Conservation (phyloP, 2,329 filamentous ascomycete species). For the Claviceps sp. region DNA sequence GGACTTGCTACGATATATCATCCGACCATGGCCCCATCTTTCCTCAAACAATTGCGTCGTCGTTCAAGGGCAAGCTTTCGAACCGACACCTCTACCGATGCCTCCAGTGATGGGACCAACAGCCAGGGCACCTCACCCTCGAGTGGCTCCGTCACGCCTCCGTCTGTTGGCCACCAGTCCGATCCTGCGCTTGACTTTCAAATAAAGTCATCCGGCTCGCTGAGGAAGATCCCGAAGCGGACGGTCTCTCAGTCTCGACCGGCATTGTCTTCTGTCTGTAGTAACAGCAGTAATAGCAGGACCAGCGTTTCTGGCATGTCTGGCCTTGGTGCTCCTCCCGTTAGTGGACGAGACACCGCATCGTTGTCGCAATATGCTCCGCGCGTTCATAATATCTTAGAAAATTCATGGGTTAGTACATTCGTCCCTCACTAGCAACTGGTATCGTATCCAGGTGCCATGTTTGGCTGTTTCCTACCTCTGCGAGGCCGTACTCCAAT, state of each 20-base stretch:
- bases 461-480: neutral
- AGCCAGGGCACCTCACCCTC: conserved; percentile 48
- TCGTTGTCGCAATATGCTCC: conserved; percentile 71
- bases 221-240: conserved; percentile 8
- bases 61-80: conserved; percentile 65
- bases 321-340: conserved; percentile 42
- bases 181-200: conserved; percentile 52
- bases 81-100: conserved; percentile 48
- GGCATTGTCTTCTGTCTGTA: conserved; percentile 22
- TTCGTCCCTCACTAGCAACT: neutral
- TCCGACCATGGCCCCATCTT: conserved; percentile 43
- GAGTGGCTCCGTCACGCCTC: conserved; percentile 61
- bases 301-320: conserved; percentile 53
- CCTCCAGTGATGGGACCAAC: conserved; percentile 43
- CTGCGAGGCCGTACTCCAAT: neutral
- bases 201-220: conserved; percentile 29
- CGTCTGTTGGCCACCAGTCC: conserved; percentile 55
- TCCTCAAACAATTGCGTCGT: conserved; percentile 65
- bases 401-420: conserved; percentile 68
- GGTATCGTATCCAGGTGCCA: neutral
- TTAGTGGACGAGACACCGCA: conserved; percentile 40
- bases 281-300: conserved; percentile 41
- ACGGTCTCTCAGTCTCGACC: conserved; percentile 20
- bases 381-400: conserved; percentile 61
- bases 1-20: conserved; percentile 1